Conservation (phyloP, 371 early-diverging fungal genomes). For the Choanephora cucurbitarum region DNA sequence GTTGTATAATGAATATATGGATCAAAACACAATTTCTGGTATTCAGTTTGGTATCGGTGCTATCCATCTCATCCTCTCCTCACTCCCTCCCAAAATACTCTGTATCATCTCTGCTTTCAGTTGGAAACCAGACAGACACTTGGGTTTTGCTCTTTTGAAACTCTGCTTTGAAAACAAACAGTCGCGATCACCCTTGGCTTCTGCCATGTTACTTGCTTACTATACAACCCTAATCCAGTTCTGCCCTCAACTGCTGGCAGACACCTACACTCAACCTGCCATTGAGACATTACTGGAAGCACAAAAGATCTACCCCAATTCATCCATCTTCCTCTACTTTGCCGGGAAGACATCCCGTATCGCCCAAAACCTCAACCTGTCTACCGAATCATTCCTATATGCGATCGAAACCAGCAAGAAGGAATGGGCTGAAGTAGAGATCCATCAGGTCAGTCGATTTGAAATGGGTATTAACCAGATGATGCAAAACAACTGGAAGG, state of each 20-base stretch:
- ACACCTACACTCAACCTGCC: conserved; percentile 43
- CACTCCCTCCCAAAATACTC: conserved; percentile 58
- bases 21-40: conserved; percentile 47
- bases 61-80: conserved; percentile 58
- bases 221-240: conserved; percentile 34
- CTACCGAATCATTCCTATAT: conserved; percentile 44
- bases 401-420: conserved; percentile 39
- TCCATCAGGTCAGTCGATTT: conserved; percentile 45
- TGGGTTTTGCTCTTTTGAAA: conserved; percentile 60
- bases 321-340: conserved; percentile 61
- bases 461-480: conserved; percentile 57
- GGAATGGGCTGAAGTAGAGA: conserved; percentile 43
- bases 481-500: conserved; percentile 53
- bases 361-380: conserved; percentile 31
- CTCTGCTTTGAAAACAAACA: conserved; percentile 49
- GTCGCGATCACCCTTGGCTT: conserved; percentile 58
- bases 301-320: conserved; percentile 49
- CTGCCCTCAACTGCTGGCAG: conserved; percentile 41
- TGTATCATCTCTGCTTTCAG: conserved; percentile 53
- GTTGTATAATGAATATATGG: conserved; percentile 39
- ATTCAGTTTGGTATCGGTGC: conserved; percentile 61
- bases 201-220: conserved; percentile 52
- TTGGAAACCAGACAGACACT: conserved; percentile 58
- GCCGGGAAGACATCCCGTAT: conserved; percentile 54
- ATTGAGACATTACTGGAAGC: conserved; percentile 57